Evolutionary conservation across 352 stramenopile species (phyloP).

Genomic region (Elongisporangium prolatum): DNA sequence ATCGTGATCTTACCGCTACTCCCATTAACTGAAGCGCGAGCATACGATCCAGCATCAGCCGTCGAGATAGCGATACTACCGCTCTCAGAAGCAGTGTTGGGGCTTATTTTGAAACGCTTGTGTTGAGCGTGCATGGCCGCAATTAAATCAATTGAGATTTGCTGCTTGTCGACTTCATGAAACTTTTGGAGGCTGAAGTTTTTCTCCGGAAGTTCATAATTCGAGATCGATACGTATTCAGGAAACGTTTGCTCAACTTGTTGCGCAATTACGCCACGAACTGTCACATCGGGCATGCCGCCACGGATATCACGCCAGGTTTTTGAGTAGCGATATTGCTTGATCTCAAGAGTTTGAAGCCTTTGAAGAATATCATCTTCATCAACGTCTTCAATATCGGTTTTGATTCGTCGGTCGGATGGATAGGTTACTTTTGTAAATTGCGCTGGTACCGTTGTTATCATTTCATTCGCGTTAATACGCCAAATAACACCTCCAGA

Average conservation of each 20-base stretch:
- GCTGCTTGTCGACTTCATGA: conserved; percentile 93
- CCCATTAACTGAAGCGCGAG: conserved; percentile 22
- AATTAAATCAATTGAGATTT: conserved; percentile 89
- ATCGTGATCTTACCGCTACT: conserved; percentile 30
- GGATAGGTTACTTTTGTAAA: conserved; percentile 90
- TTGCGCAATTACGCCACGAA: conserved; percentile 93
- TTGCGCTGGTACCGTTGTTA: conserved; percentile 79
- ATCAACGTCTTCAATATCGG: conserved; percentile 87
- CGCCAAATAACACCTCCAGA: conserved; percentile 45
- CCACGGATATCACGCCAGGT: conserved; percentile 82
- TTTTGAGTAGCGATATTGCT: conserved; percentile 89
- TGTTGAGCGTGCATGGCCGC: conserved; percentile 86
- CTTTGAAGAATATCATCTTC: conserved; percentile 87
- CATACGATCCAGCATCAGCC: conserved; percentile 33
- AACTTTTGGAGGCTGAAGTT: conserved; percentile 89
- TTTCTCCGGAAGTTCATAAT: conserved; percentile 85
- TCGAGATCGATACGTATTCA: conserved; percentile 88
- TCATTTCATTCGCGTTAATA: conserved; percentile 50
- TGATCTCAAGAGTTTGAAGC: conserved; percentile 84
- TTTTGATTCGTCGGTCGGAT: conserved; percentile 92
- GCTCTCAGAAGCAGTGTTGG: conserved; percentile 36
- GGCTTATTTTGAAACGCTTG: conserved; percentile 53
- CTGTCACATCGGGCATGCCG: conserved; percentile 59
- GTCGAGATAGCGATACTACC: conserved; percentile 41
- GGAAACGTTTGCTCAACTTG: conserved; percentile 89